Conservation (phyloP, 768 basidiomycete genomes). For the Boletus tomentosulus region DNA sequence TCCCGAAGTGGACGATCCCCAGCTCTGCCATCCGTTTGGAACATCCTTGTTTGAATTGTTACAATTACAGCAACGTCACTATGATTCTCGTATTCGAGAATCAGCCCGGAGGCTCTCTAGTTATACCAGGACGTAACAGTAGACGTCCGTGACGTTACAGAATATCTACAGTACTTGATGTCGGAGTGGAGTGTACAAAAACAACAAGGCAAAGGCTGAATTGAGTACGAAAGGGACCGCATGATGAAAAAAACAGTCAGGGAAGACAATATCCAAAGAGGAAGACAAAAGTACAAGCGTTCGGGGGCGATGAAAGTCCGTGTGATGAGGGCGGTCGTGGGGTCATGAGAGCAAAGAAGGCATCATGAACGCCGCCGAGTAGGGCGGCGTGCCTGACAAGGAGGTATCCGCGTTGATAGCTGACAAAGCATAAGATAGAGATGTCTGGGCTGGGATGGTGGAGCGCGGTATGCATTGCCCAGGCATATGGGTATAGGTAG, state of each 20-base stretch:
- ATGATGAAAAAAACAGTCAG: constrained; percentile 17
- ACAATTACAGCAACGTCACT: constrained; percentile 54
- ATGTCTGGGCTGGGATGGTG: constrained; percentile 31
- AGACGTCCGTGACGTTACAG: constrained; percentile 27
- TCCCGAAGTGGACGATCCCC: constrained; percentile 84
- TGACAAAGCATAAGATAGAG: constrained; percentile 42
- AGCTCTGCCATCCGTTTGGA: constrained; percentile 75
- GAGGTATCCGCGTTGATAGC: constrained; percentile 31
- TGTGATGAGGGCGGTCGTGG: constrained; percentile 21
- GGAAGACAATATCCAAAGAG: constrained; percentile 30
- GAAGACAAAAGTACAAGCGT: constrained; percentile 18
- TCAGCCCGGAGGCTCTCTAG: constrained; percentile 58
- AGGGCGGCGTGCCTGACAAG: constrained; percentile 21
- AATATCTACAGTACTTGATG: constrained; percentile 33
- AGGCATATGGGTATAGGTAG: constrained; percentile 29
- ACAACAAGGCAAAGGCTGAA: constrained; percentile 10
- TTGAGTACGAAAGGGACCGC: constrained; percentile 8
- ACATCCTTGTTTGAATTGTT: constrained; percentile 85
- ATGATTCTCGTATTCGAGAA: constrained; percentile 62
- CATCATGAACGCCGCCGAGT: constrained; percentile 30
- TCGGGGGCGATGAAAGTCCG: constrained; percentile 20
- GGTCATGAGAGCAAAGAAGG: constrained; percentile 33
- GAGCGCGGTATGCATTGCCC: constrained; percentile 36
- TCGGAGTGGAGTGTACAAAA: constrained; percentile 19
- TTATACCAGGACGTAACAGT: constrained; percentile 36